Conservation (phyloP, 192 early-diverging fungal species). For the Gamsiella multidivaricata region DNA sequence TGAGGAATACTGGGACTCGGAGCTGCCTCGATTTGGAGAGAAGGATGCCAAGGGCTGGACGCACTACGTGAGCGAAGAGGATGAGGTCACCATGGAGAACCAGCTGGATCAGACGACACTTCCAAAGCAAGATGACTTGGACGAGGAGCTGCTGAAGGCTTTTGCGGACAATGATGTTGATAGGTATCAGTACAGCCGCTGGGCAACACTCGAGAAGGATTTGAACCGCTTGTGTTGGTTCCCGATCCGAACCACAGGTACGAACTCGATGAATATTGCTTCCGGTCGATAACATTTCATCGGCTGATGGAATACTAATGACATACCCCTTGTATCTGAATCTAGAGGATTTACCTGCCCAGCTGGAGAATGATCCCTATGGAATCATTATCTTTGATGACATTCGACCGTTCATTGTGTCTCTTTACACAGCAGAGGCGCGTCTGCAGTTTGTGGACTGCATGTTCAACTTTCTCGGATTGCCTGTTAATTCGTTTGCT, state of each 20-base stretch:
- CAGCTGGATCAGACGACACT: slow-evolving; percentile 12
- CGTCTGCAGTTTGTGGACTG: slow-evolving; percentile 57
- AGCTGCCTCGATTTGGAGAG: slow-evolving; percentile 66
- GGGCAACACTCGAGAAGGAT: slow-evolving; percentile 50
- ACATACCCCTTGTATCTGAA: background rate
- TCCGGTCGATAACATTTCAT: background rate
- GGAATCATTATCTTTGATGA: slow-evolving; percentile 66
- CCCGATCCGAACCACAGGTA: slow-evolving; percentile 44
- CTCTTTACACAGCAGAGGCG: slow-evolving; percentile 56
- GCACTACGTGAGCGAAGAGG: slow-evolving; percentile 50
- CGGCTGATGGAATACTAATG: background rate
- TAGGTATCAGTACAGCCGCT: slow-evolving; percentile 24
- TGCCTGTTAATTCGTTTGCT: slow-evolving; percentile 56
- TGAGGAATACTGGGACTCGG: slow-evolving; percentile 65
- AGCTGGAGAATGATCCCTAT: slow-evolving; percentile 63
- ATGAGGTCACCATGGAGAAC: slow-evolving; percentile 36
- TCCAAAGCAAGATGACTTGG: background rate
- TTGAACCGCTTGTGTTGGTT: slow-evolving; percentile 32
- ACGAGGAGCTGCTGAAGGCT: slow-evolving; percentile 24
- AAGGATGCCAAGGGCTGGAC: slow-evolving; percentile 63
- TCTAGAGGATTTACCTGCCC: slow-evolving; percentile 45
- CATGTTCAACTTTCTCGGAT: slow-evolving; percentile 59
- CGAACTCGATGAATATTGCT: slow-evolving; percentile 1
- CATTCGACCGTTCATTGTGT: slow-evolving; percentile 56
- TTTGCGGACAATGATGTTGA: slow-evolving; percentile 40